Percentiles rank a stretch among this genome's conserved stretches.
Conservation (phyloP, 2,329 filamentous ascomycete genomes). For the Nemania bipapillata region DNA sequence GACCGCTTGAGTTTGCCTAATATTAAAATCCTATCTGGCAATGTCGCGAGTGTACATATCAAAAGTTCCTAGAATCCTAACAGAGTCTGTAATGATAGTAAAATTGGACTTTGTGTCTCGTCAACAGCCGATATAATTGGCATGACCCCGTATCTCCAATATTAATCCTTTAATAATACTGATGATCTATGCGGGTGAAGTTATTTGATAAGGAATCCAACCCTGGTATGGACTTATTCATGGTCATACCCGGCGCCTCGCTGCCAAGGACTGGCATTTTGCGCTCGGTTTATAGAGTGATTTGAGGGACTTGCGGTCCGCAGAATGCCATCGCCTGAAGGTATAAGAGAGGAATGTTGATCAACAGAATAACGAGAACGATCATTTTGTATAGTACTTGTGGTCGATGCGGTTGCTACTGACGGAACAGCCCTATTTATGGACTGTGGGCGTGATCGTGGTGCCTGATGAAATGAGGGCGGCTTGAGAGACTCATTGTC, state of each 20-base stretch:
- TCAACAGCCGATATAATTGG: conserved; percentile 11
- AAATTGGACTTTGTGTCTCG: neutral
- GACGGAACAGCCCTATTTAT: conserved; percentile 25
- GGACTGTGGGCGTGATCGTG: conserved; percentile 49
- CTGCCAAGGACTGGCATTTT: conserved; percentile 61
- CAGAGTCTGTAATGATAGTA: neutral
- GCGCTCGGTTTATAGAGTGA: conserved; percentile 50
- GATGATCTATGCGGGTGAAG: neutral
- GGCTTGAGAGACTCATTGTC: conserved; percentile 76
- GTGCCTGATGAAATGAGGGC: conserved; percentile 62
- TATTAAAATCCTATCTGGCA: conserved; percentile 1
- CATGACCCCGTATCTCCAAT: neutral
- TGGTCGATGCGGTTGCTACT: conserved; percentile 35
- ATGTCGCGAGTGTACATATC: conserved; percentile 9
- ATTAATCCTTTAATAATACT: conserved; percentile 19
- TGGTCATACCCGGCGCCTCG: conserved; percentile 64
- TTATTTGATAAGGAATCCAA: neutral
- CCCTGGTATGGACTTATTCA: neutral
- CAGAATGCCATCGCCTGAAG: conserved; percentile 17
- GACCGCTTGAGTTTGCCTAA: conserved; percentile 5
- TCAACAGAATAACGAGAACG: conserved; percentile 58
- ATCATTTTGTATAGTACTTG: conserved; percentile 47
- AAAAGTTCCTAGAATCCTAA: neutral
- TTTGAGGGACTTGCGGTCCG: conserved; percentile 50
- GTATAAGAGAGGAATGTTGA: conserved; percentile 55